Conservation (phyloP, 176 grass and related monocot species). For the Typha latifolia region DNA sequence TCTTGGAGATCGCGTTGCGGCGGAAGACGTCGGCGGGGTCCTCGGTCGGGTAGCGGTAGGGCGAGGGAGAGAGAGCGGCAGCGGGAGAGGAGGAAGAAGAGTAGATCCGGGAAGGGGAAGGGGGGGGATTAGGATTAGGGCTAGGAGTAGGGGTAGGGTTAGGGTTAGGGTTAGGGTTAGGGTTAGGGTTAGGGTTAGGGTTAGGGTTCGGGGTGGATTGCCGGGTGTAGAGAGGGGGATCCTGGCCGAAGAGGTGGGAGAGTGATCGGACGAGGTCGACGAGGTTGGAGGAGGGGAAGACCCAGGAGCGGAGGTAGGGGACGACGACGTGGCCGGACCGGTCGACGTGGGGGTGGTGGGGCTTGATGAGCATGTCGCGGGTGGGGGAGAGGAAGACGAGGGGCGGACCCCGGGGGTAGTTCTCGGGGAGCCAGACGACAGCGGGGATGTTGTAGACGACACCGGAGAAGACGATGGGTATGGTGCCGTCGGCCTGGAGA, state of each 20-base stretch:
- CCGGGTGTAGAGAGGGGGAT: constrained; percentile 68
- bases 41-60: constrained; percentile 19
- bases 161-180: constrained; percentile 17
- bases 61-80: not conserved
- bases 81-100: not conserved
- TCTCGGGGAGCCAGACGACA: constrained; percentile 83
- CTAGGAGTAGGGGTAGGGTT: constrained; percentile 6
- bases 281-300: constrained; percentile 83
- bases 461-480: constrained; percentile 69
- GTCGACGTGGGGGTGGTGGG: constrained; percentile 64
- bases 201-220: not conserved
- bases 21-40: constrained; percentile 63
- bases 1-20: constrained; percentile 48
- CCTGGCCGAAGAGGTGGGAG: constrained; percentile 68
- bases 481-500: constrained; percentile 70
- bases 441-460: constrained; percentile 71
- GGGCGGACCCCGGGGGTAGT: constrained; percentile 68
- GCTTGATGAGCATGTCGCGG: constrained; percentile 91
- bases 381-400: constrained; percentile 68
- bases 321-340: constrained; percentile 58
- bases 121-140: constrained; percentile 5
- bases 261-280: constrained; percentile 68
- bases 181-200: constrained; percentile 4
- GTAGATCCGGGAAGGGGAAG: not conserved
- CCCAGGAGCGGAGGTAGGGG: constrained; percentile 81